Base-by-base conservation (phyloP, 208 protist genomes). In the Leptomonas seymouri region DNA sequence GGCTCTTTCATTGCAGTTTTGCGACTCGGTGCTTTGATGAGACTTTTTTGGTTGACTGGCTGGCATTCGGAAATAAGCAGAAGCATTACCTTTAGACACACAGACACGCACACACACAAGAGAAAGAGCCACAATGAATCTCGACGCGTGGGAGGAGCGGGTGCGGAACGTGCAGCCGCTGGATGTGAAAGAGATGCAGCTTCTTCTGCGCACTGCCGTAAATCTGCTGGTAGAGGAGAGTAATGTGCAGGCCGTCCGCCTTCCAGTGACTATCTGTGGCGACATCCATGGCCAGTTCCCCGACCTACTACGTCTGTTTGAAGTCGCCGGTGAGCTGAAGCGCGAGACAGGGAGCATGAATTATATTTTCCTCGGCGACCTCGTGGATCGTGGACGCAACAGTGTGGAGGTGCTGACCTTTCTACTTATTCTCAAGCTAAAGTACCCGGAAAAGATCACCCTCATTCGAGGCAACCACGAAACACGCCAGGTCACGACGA, bases 241-340 rank as follows among this genome's bases (percentile, higher is more conserved):
- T 50, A 99, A 99, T 71, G 97, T 99, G 45, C 87, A 95, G 56
- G 80, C 74, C 23, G 89, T 99, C 7, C 27, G 67, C 31, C 77
- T 97, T 3, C 98, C 99, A 8, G 97, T 99, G 1, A 99, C 97
- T 2, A 98, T 99, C 30, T 99, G 97, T 78, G 99, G 99, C 14
- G 99, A 99, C 76, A 98, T 99, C 72, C 99, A 99, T 79, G 99
- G 99, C 9, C 98, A 99, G 90, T 99, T 99, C 57, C 93, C 93
- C 56, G 98, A 99, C 80, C 85, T 99, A 14, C 84, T 99, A 23
- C 84, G 98, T 34, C 82, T 99, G 18, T 99, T 99, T 78, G 74
- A 97, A 44, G 86, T 98, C 30, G 94, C 95, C 18, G 98, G 98
- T 12, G 85, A 93, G 51, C 73, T 97, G 28, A 77, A 84, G 21